A percentile compares a stretch with the other conserved stretches of the same genome.
Evolutionary conservation across 768 basidiomycete species (phyloP).

Genomic region (Auriscalpium microsporum): DNA sequence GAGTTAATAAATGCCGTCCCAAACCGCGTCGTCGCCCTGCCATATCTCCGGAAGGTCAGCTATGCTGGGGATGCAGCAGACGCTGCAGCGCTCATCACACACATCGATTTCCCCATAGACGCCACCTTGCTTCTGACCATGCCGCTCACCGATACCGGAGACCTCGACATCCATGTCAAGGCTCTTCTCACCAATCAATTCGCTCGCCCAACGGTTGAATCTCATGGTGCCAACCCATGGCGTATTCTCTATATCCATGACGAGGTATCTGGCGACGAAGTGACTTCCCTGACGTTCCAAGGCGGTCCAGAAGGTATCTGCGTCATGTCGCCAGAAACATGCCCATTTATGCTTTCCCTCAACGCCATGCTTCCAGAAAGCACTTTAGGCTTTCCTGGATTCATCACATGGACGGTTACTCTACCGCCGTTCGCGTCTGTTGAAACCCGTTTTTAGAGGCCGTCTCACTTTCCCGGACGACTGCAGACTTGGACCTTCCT

Average conservation of each 20-base stretch:
- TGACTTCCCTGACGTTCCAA: not conserved
- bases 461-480: not conserved
- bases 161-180: not conserved
- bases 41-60: not conserved
- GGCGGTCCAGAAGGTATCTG: not conserved
- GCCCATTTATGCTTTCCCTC: not conserved
- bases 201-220: not conserved
- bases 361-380: not conserved
- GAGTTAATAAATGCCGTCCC: not conserved
- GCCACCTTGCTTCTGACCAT: not conserved
- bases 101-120: not conserved
- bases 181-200: not conserved
- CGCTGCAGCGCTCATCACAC: not conserved
- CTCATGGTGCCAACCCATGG: not conserved
- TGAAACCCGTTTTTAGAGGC: not conserved
- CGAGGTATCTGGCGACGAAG: not conserved
- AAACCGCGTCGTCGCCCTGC: not conserved
- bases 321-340: not conserved
- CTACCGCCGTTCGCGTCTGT: not conserved
- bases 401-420: not conserved
- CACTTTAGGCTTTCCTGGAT: not conserved
- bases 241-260: not conserved
- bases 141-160: not conserved
- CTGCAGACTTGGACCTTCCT: not conserved
- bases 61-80: not conserved